Base-by-base conservation (phyloP, 1,284 basidiomycete species). In the Sporisorium graminicola region DNA sequence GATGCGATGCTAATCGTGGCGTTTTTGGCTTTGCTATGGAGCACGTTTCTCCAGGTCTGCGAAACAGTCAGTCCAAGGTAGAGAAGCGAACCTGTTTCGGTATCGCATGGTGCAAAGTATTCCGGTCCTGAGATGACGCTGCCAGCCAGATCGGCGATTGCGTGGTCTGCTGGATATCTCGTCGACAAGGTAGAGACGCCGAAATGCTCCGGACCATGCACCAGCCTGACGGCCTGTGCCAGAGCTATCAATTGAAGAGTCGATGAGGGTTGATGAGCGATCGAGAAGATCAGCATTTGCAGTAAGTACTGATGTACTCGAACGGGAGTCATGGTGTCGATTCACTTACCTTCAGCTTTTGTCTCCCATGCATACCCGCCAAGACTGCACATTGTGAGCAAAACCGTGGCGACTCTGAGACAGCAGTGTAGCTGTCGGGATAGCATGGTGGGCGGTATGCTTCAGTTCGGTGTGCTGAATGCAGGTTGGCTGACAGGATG, bases 21-120 rank as follows among this genome's bases (percentile, higher is more conserved):
- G 42, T 79, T 81, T n/a, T 68, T 67, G 26, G 24, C 13, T 7
- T 59, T 49, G 35, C 75, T 63, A 14, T 61, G 50, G 7, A 84
- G 66, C 8, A 76, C 72, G 58, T 82, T 82, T n/a, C 71, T 53
- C 83, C 83, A 85, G 9, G 77, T 73, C 51, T 83, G 80, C 20
- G 83, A 85, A 40, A 85, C 79, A 8, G 83, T 80, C 33, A 85
- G 49, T 10, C 81, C 84, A 13, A 85, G 73, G 49, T 83, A 75
- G 49, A 82, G 63, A n/a, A 85, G 65, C 40, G 84, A 80, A 14
- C 82, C 82, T 3, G 73, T 50, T 2, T 51, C 44, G 9, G 59
- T n/a, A 44, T 74, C 77, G 63, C 83, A 84, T 0, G 83, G 80
- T 2, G 81, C 79, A 63, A 76, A 85, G 72, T 85, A 85, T 37